Evolutionary conservation across 2,329 filamentous ascomycete species (phyloP).

Genomic region (Monilinia fructicola): DNA sequence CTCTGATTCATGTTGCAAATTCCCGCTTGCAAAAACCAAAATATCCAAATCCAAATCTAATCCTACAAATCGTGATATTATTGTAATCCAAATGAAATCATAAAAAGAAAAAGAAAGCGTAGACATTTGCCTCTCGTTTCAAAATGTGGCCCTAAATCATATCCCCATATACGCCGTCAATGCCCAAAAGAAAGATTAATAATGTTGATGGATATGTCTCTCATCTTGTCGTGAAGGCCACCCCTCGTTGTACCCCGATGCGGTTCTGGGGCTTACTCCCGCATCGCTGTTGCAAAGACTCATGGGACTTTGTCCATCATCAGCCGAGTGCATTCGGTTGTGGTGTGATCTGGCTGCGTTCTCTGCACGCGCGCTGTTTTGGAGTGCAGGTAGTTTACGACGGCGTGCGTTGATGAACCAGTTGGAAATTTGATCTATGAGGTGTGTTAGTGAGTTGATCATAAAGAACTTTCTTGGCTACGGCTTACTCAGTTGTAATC

Average conservation of each 20-base stretch:
- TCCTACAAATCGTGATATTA: not conserved
- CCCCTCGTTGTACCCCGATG: not conserved
- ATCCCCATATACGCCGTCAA: not conserved
- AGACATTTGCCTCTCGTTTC: not conserved
- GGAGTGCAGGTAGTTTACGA: slow-evolving; percentile 54
- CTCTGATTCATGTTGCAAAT: not conserved
- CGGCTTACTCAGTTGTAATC: slow-evolving; percentile 72
- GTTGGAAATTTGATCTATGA: slow-evolving; percentile 67
- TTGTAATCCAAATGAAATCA: not conserved
- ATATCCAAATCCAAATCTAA: not conserved
- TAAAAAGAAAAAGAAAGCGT: not conserved
- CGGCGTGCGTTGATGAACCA: slow-evolving; percentile 80
- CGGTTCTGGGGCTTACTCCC: not conserved
- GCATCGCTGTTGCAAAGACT: slow-evolving; percentile 7
- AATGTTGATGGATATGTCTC: not conserved
- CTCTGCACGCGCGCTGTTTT: slow-evolving; percentile 39
- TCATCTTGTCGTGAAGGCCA: slow-evolving; percentile 7
- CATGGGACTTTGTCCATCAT: slow-evolving; percentile 1
- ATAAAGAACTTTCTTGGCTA: not conserved
- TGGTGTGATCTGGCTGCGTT: slow-evolving; percentile 31
- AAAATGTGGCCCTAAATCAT: not conserved
- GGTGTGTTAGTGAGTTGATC: not conserved
- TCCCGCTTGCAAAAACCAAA: not conserved
- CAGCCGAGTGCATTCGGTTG: slow-evolving; percentile 15
- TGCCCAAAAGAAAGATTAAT: not conserved